These are phyloP conservation scores for Russula lepida DNA, from an alignment of 768 basidiomycete genomes.

Conservation along the genomic window DNA sequence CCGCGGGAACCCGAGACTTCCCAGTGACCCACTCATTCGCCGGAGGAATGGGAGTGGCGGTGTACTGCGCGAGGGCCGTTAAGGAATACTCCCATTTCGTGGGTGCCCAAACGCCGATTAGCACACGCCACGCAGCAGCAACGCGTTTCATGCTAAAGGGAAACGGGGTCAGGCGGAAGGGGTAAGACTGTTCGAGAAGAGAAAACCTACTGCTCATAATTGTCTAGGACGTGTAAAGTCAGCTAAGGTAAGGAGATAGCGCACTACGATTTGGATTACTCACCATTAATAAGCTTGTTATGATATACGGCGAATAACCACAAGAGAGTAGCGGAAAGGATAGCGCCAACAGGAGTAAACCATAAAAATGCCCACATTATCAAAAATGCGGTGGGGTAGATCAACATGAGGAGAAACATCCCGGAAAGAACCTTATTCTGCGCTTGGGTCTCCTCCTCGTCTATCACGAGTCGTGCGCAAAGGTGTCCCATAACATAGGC, in stretches of 20 bases:
- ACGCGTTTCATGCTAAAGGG: conserved; percentile 61
- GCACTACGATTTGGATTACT: conserved; percentile 27
- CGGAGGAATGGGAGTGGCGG: conserved; percentile 53
- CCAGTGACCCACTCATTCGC: conserved; percentile 66
- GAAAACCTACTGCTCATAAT: conserved; percentile 59
- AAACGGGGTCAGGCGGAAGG: conserved; percentile 11
- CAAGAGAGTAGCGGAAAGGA: conserved; percentile 59
- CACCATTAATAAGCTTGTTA: conserved; percentile 75
- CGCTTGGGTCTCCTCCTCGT: conserved; percentile 92
- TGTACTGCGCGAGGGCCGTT: conserved; percentile 65
- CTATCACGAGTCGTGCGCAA: conserved; percentile 64
- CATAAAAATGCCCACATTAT: conserved; percentile 77
- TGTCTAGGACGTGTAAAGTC: conserved; percentile 35
- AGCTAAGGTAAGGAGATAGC: background rate
- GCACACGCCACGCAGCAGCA: conserved; percentile 90
- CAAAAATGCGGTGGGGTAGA: conserved; percentile 81
- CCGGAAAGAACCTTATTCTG: conserved; percentile 96
- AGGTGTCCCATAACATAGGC: conserved; percentile 74
- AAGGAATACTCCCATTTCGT: conserved; percentile 74
- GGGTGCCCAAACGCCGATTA: conserved; percentile 91
- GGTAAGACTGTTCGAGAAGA: conserved; percentile 11
- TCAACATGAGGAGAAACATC: conserved; percentile 57
- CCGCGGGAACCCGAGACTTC: conserved; percentile 26
- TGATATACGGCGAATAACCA: conserved; percentile 83
- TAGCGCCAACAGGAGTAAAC: conserved; percentile 64